Evolutionary conservation across 1,139 yeast species (phyloP), one percentile per base, ranked within the genome.

Genomic region (Candida mesenterica): DNA sequence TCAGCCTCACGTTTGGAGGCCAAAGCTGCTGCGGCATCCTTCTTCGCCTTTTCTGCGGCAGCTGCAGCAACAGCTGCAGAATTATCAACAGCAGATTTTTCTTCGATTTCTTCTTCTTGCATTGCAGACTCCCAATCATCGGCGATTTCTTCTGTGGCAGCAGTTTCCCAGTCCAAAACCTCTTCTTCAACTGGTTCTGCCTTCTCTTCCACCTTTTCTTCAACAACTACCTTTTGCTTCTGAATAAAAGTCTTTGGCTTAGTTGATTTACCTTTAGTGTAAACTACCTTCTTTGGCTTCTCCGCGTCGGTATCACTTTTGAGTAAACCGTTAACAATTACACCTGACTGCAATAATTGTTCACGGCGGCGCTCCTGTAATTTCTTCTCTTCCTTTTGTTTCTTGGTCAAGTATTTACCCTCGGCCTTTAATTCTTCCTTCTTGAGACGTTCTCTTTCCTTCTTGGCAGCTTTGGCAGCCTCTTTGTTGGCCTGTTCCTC

Each of bases 381-480:
- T 40, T 82, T 86, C 69, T 86, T 85, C 58, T 89, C 96, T 62
- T 90, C 97, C 64, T 86, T 88, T 69, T 92, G 98, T 59, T 90
- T 92, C 69, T 87, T 92, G 41, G 97, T 86, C 57, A 85, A 63
- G 39, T 78, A 74, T 52, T 84, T 92, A 54, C 99, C 99, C 62
- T 90, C 96, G 17, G 96, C 95, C 66, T 87, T 86, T 61, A 84
- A 70, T 61, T 80, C 84, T 52, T 83, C 92, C 51, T 73, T 79
- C 70, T 83, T 77, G 55, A 81, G 78, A 64, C 78, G 87, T 54
- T 83, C 94, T 55, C 82, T 92, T 55, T 87, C 96, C 60, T 80
- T 88, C 68, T 82, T 86, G 30, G 75, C 76, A 41, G 77, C 82
- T 58, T 72, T 75, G 37, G 82, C 86, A 49, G 80, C 92, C 60